Evolutionary conservation across 805 yeast species (phyloP).

Genomic region (Clavispora santaluciae): DNA sequence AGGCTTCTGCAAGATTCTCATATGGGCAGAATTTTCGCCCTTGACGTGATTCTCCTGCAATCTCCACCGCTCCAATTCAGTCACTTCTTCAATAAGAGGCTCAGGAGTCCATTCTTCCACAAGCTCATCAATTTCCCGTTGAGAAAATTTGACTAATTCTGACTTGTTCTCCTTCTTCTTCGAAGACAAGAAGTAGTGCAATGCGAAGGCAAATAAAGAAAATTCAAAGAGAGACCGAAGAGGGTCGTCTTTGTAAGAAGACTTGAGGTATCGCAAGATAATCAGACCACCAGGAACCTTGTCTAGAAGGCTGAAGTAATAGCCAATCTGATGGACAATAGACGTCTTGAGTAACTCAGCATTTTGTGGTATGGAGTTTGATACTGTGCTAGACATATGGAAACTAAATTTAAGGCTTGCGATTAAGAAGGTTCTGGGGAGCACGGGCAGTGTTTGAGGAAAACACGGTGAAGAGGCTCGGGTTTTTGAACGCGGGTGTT

Average conservation of each 20-base stretch:
- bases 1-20: conserved; percentile 25
- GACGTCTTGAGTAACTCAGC: conserved; percentile 32
- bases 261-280: conserved; percentile 64
- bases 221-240: conserved; percentile 80
- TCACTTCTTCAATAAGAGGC: conserved; percentile 60
- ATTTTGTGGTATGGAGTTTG: conserved; percentile 29
- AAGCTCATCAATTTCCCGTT: conserved; percentile 71
- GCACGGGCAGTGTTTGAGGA: background rate
- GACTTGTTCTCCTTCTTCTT: conserved; percentile 72
- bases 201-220: conserved; percentile 71
- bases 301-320: conserved; percentile 32
- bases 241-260: conserved; percentile 92
- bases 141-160: conserved; percentile 56
- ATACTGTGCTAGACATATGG: background rate
- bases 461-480: background rate
- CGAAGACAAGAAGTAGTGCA: conserved; percentile 75
- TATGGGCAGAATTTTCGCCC: conserved; percentile 47
- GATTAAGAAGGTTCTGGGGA: background rate
- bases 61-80: conserved; percentile 55
- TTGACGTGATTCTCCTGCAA: conserved; percentile 54
- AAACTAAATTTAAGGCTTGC: background rate
- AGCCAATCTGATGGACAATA: conserved; percentile 30
- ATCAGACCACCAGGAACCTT: conserved; percentile 54
- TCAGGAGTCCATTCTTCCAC: conserved; percentile 92
- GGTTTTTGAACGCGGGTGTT: background rate